phyloP scores from a whole-genome alignment of 192 early-diverging fungal genomes.

The Geranomyces michiganensis region DNA sequence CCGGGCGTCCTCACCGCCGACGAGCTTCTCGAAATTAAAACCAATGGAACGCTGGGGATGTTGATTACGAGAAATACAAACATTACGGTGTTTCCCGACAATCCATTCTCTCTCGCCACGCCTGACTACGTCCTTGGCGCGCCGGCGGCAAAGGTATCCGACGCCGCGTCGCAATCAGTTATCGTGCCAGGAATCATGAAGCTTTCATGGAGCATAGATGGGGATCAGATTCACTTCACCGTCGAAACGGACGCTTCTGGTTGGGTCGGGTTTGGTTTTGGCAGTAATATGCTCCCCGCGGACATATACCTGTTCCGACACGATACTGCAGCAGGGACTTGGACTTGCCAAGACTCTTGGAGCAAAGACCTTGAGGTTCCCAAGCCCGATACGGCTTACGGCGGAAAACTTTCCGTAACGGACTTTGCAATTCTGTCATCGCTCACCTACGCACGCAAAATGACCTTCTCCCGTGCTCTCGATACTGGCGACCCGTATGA shows the following conservation, averaged over 20 bases:
- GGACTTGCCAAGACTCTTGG: conserved; percentile 32
- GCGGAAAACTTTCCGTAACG: conserved; percentile 25
- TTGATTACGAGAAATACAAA: conserved; percentile 47
- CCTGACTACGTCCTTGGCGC: conserved; percentile 17
- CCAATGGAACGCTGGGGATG: conserved; percentile 31
- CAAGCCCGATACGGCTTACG: conserved; percentile 16
- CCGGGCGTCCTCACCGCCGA: conserved; percentile 47
- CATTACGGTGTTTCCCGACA: conserved; percentile 40
- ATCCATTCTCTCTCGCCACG: conserved; percentile 32
- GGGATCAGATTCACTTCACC: conserved; percentile 23
- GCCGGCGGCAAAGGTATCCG: not conserved
- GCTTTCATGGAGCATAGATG: conserved; percentile 35
- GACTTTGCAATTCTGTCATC: conserved; percentile 11
- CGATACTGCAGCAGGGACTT: conserved; percentile 19
- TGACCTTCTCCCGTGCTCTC: conserved; percentile 31
- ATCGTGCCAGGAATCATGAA: conserved; percentile 24
- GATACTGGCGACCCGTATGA: conserved; percentile 31
- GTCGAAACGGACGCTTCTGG: conserved; percentile 42
- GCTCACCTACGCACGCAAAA: conserved; percentile 6
- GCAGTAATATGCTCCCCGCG: conserved; percentile 37
- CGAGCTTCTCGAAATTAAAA: conserved; percentile 36
- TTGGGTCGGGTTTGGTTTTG: conserved; percentile 52
- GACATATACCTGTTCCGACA: conserved; percentile 40
- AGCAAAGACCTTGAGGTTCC: conserved; percentile 32
- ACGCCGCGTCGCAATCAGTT: conserved; percentile 15